Evolutionary conservation across 768 basidiomycete genomes (phyloP).

Genomic region (Agaricus blazei): DNA sequence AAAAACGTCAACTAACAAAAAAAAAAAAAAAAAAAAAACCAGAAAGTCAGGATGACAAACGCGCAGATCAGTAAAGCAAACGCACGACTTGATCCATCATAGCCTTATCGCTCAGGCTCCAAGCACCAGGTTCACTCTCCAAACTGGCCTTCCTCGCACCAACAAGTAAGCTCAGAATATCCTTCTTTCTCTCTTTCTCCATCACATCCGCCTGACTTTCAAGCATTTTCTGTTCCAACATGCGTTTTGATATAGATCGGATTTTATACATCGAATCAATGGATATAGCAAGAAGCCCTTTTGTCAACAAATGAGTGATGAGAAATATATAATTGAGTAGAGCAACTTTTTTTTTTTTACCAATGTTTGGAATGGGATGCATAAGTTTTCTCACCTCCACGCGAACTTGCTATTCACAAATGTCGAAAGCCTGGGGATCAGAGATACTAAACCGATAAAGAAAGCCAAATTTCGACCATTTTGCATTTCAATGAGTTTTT

Average conservation of each 20-base stretch:
- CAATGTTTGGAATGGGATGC: background rate
- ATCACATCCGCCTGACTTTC: constrained; percentile 27
- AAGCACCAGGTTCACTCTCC: constrained; percentile 26
- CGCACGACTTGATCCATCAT: constrained; percentile 51
- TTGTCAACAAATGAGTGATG: background rate
- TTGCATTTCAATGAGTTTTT: constrained; percentile 35
- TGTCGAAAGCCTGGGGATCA: constrained; percentile 18
- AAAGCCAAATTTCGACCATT: constrained; percentile 18
- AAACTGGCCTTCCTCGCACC: constrained; percentile 34
- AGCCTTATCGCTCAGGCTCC: constrained; percentile 39
- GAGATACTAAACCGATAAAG: background rate
- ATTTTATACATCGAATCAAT: constrained; percentile 38
- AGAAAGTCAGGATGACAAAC: background rate
- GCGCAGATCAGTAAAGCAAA: background rate
- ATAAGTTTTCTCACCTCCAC: background rate
- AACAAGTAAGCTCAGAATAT: constrained; percentile 50
- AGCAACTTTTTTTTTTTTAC: background rate
- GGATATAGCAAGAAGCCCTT: constrained; percentile 13
- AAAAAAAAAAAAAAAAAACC: background rate
- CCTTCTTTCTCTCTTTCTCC: constrained; percentile 37
- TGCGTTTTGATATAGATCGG: constrained; percentile 30
- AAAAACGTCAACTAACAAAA: constrained; percentile 33
- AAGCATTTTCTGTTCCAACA: constrained; percentile 36
- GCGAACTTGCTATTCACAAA: background rate
- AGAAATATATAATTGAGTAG: constrained; percentile 13